A percentile compares a stretch with the other conserved stretches of the same genome.
Conservation (phyloP, 2,329 filamentous ascomycete species). For the Fusarium verticillioides region DNA sequence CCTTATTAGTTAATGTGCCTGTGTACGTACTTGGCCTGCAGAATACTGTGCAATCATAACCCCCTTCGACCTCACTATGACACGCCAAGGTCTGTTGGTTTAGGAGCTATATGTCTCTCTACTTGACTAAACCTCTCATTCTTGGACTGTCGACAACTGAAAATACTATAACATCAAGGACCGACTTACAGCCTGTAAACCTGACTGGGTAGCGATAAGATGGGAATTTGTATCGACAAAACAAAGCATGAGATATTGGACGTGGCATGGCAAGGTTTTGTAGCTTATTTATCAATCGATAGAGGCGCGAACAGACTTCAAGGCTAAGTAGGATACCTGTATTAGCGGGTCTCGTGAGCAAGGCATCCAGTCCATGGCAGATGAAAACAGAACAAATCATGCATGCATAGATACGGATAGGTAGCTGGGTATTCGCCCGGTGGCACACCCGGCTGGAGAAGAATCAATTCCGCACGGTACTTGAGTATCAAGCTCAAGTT, state of each 20-base stretch:
- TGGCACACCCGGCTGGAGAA: background rate
- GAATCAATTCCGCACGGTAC: background rate
- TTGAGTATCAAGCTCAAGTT: background rate
- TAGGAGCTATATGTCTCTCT: background rate
- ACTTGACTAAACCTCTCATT: background rate
- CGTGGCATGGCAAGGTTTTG: background rate
- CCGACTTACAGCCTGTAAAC: background rate
- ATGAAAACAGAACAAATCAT: background rate
- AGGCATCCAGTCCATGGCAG: background rate
- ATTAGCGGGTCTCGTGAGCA: background rate
- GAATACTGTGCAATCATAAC: background rate
- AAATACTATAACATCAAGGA: background rate
- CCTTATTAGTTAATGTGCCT: background rate
- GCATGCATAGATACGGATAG: background rate
- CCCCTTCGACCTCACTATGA: background rate
- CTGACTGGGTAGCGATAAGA: background rate
- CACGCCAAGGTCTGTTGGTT: background rate
- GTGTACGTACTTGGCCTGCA: background rate
- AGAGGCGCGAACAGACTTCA: background rate
- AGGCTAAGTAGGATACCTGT: background rate
- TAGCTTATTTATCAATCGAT: background rate
- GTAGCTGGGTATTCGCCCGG: background rate
- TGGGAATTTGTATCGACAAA: background rate
- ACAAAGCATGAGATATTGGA: background rate
- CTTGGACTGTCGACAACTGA: background rate